Base-by-base conservation (phyloP, 768 basidiomycete species). In the Mycena vulgaris region DNA sequence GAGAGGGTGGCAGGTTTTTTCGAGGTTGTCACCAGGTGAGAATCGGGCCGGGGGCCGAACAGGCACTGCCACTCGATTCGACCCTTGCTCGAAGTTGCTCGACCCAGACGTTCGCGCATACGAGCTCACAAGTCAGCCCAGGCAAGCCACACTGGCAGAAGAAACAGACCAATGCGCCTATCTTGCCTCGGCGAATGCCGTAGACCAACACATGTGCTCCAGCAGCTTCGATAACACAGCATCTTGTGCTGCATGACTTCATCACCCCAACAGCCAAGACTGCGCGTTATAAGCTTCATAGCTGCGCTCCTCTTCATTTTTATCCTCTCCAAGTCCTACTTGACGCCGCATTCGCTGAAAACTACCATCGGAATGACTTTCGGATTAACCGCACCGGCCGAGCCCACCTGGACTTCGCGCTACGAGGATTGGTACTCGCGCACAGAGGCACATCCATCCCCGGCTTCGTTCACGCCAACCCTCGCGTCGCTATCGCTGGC, bases 371-470 rank as follows among this genome's bases (percentile, higher is more conserved):
- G 23, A 39, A 62, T 62, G 61, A 21, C 60, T 14, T 49, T 48
- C 17, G 47, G 33, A 49, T 30, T 30, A 0, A 40, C 14, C 40
- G 25, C 58, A 25, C 21, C 56, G 11, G n/a, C 56, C 21, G 53
- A 35, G 33, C n/a, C 47, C 23, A 27, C 14, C 23, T 56, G 55
- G 55, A 33, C 74, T 23, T 80, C 78, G 19, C 73, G 74, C 8
- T 77, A 75, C 40, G 67, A 71, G 37, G 71, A 71, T 8, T 83
- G 81, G 81, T 79, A 81, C 65, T 48, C 66, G 27, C 77, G 81
- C 40, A 74, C 80, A 25, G 73, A 67, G 6, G 68, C 76, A 1
- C 71, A 75, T 48, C 79, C 80, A 40, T 67, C 77, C 53, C 76
- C 77, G 2, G 37, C 71, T 19, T 42, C 71, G 5, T 80, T 80